A percentile compares a stretch with the other conserved stretches of the same genome.
Evolutionary conservation across 805 yeast genomes (phyloP).

Genomic region (Wickerhamiella australiensis): DNA sequence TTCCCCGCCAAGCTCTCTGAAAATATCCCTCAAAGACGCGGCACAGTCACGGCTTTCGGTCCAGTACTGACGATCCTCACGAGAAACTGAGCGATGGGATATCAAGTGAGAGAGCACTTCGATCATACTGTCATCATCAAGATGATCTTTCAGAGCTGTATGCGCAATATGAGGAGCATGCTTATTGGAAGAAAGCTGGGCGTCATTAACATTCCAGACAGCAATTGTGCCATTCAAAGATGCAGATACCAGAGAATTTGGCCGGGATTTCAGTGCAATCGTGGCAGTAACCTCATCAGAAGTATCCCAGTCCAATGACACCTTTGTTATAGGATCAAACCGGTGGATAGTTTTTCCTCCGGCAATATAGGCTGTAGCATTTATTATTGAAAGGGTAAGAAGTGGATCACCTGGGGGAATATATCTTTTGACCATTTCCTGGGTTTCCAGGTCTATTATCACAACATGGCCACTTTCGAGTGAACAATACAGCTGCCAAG

Average conservation of each 20-base stretch:
- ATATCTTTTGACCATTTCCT: conserved; percentile 41
- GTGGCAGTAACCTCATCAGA: conserved; percentile 20
- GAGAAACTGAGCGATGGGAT: conserved; percentile 66
- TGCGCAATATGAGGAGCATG: conserved; percentile 11
- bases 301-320: conserved; percentile 15
- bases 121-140: conserved; percentile 36
- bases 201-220: conserved; percentile 48
- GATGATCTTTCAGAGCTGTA: not conserved
- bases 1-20: conserved; percentile 51
- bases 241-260: conserved; percentile 17
- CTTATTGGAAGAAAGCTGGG: conserved; percentile 6
- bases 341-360: conserved; percentile 40
- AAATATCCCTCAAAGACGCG: conserved; percentile 48
- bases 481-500: conserved; percentile 74
- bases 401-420: conserved; percentile 30
- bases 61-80: conserved; percentile 51
- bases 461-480: conserved; percentile 60
- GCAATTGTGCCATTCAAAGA: conserved; percentile 48
- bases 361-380: conserved; percentile 52
- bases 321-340: conserved; percentile 44
- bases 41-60: conserved; percentile 85
- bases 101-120: conserved; percentile 49
- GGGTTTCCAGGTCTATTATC: conserved; percentile 78
- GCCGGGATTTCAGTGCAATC: conserved; percentile 13
- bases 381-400: conserved; percentile 44